Percentiles rank a stretch among this genome's conserved stretches.
These are phyloP conservation scores for Cyanidiococcus yangmingshanensis DNA, from an alignment of 23 red algal genomes.

Conservation along the genomic window DNA sequence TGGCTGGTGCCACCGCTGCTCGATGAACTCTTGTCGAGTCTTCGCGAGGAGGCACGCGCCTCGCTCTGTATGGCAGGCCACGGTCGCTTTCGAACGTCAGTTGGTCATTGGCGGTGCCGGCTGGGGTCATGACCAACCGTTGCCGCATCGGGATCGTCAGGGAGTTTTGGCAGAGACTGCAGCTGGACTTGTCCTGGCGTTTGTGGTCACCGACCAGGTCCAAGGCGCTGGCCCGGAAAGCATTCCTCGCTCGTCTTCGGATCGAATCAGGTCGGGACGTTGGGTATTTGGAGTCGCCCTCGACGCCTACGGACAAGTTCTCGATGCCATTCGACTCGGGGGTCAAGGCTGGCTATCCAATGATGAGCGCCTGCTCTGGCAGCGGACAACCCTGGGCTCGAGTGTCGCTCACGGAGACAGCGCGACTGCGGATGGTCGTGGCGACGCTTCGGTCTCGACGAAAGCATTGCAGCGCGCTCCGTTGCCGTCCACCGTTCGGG, in stretches of 20 bases:
- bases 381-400: no score
- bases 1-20: conserved; percentile 8
- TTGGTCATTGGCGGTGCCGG: neutral
- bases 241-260: neutral
- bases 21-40: neutral
- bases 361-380: neutral
- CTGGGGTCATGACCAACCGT: no score
- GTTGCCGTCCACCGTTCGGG: neutral
- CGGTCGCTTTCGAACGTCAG: neutral
- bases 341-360: neutral
- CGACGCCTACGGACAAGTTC: conserved; percentile 8
- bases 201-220: conserved; percentile 1
- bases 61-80: neutral
- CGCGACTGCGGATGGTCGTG: neutral
- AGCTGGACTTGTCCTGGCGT: conserved; percentile 1
- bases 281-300: conserved; percentile 6
- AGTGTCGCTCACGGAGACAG: neutral
- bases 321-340: neutral
- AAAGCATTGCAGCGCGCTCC: neutral
- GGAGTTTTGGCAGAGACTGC: neutral
- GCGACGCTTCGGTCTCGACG: neutral
- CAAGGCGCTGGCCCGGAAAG: neutral
- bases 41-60: neutral
- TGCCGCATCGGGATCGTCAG: no score
- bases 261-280: no score